Evolutionary conservation across 2,329 filamentous ascomycete species (phyloP).

Genomic region (Nothophaeocryptopus gaeumannii): DNA sequence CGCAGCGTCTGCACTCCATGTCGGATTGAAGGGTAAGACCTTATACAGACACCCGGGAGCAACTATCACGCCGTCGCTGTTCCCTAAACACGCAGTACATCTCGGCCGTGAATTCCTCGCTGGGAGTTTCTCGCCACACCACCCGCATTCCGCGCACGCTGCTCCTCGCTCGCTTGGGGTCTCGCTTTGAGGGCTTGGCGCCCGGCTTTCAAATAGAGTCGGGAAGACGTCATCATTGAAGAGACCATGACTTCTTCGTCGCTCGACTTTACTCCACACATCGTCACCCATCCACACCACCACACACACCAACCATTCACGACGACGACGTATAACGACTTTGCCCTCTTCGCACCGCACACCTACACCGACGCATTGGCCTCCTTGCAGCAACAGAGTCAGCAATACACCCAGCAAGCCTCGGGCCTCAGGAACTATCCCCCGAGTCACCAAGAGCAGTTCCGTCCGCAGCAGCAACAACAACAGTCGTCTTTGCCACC

Average conservation of each 20-base stretch:
- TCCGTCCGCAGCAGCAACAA: slow-evolving; percentile 5
- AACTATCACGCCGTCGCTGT: too few relatives aligned
- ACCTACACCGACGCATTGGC: slow-evolving; percentile 20
- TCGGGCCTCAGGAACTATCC: not conserved
- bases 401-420: slow-evolving; percentile 1
- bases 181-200: slow-evolving; percentile 1
- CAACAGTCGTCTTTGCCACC: slow-evolving; percentile 6
- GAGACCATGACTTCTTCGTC: not conserved
- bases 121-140: too few relatives aligned
- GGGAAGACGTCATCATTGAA: slow-evolving; percentile 5
- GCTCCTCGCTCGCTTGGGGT: too few relatives aligned
- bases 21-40: too few relatives aligned
- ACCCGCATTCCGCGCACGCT: too few relatives aligned
- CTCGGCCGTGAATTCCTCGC: too few relatives aligned
- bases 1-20: too few relatives aligned
- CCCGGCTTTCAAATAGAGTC: too few relatives aligned
- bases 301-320: slow-evolving; percentile 2
- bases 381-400: slow-evolving; percentile 8
- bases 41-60: too few relatives aligned
- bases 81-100: too few relatives aligned
- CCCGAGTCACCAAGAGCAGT: not conserved
- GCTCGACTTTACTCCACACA: not conserved
- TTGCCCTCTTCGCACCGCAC: slow-evolving; percentile 11
- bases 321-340: slow-evolving; percentile 6
- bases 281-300: not conserved